Evolutionary conservation across 306 rosid species (phyloP).

Genomic region (Inga leiocalycina): DNA sequence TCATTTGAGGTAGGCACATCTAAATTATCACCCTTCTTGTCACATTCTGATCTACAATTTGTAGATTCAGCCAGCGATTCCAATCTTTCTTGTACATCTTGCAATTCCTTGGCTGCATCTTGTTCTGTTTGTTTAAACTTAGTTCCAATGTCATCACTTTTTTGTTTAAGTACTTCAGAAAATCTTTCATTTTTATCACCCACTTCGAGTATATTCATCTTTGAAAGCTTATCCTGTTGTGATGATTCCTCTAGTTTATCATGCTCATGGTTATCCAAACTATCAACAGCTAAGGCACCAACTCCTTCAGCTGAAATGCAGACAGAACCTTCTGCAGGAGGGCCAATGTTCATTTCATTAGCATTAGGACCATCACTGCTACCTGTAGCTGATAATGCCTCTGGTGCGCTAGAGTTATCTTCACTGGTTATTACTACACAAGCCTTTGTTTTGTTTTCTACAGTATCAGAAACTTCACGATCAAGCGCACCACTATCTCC

Average conservation of each 20-base stretch:
- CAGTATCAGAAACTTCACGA: constrained; percentile 48
- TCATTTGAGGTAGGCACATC: constrained; percentile 27
- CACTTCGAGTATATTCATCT: constrained; percentile 27
- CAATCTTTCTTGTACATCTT: constrained; percentile 25
- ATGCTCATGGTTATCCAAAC: constrained; percentile 29
- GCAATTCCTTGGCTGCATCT: constrained; percentile 31
- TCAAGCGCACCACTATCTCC: constrained; percentile 44
- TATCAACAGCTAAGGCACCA: constrained; percentile 37
- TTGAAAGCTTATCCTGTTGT: constrained; percentile 38
- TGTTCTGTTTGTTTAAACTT: constrained; percentile 37
- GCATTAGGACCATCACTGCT: constrained; percentile 28
- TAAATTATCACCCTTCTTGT: constrained; percentile 25
- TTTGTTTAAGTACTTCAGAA: constrained; percentile 38
- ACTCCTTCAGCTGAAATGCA: constrained; percentile 45
- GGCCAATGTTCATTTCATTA: constrained; percentile 43
- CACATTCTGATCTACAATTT: constrained; percentile 44
- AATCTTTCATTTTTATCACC: constrained; percentile 42
- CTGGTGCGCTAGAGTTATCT: constrained; percentile 34
- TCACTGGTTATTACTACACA: constrained; percentile 33
- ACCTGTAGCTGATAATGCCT: constrained; percentile 37
- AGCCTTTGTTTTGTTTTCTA: constrained; percentile 40
- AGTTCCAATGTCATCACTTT: constrained; percentile 28
- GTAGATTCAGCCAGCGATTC: constrained; percentile 36
- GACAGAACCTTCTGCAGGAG: constrained; percentile 26
- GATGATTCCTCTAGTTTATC: constrained; percentile 40